A percentile compares a stretch with the other conserved stretches of the same genome.
Conservation (phyloP, 805 yeast genomes). For the Kurtzmaniella cleridarum region DNA sequence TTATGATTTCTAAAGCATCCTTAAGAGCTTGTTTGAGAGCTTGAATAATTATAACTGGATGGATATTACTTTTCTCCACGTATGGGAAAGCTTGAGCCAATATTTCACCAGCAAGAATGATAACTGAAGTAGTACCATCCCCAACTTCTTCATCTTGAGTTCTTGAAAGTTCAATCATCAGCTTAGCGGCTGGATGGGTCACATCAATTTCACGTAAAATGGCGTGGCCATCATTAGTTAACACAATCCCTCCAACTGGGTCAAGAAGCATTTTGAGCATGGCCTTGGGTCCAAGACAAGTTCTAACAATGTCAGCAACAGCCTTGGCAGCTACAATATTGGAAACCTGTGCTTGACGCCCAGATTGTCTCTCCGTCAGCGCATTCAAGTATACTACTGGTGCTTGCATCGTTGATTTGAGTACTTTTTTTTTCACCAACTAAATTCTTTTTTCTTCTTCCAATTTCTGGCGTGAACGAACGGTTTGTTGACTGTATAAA, state of each 20-base stretch:
- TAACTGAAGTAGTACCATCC: slow-evolving; percentile 97
- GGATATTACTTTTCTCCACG: slow-evolving; percentile 88
- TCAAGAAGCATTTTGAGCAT: slow-evolving; percentile 97
- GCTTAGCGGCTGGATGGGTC: slow-evolving; percentile 98
- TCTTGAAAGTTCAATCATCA: slow-evolving; percentile 94
- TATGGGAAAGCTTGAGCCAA: slow-evolving; percentile 93
- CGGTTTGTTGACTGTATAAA: no score
- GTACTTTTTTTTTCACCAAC: no score
- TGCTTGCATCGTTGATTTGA: slow-evolving; percentile 33
- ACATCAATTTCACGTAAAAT: slow-evolving; percentile 94
- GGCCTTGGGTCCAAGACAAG: slow-evolving; percentile 98
- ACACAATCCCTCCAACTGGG: slow-evolving; percentile 94
- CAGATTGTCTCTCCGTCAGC: slow-evolving; percentile 86
- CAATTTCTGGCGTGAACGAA: no score
- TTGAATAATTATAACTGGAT: slow-evolving; percentile 92
- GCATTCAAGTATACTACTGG: slow-evolving; percentile 57
- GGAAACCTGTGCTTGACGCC: slow-evolving; percentile 94
- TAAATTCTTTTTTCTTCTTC: no score
- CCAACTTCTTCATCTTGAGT: slow-evolving; percentile 99
- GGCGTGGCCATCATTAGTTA: slow-evolving; percentile 98
- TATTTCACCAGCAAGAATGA: slow-evolving; percentile 94
- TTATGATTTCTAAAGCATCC: slow-evolving; percentile 86
- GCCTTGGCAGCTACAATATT: slow-evolving; percentile 99
- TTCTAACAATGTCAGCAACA: slow-evolving; percentile 94
- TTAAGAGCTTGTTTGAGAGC: slow-evolving; percentile 86